phyloP scores from a whole-genome alignment of 75 land plant species.

The Isoetes taiwanensis region DNA sequence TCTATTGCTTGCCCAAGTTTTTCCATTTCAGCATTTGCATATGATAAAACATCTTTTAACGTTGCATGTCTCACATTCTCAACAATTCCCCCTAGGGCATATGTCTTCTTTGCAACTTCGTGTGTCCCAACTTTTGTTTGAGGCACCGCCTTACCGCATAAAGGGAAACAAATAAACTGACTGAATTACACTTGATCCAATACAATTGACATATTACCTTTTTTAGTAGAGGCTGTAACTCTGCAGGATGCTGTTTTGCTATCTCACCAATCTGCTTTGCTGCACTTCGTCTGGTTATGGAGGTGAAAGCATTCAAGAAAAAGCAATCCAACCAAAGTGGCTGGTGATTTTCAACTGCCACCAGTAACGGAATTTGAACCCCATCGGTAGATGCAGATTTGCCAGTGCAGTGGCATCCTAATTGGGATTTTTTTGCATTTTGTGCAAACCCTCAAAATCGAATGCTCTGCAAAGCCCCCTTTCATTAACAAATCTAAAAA shows the following conservation, averaged over 20 bases:
- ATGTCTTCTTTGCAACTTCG: slow-evolving; percentile 96
- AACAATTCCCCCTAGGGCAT: slow-evolving; percentile 89
- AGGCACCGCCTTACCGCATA: slow-evolving; percentile 36
- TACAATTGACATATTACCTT: slow-evolving; percentile 27
- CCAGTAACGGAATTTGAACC: no score
- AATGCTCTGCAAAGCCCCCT: no score
- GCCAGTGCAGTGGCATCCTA: no score
- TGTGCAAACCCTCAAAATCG: no score
- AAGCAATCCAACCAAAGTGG: no score
- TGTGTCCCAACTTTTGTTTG: slow-evolving; percentile 98
- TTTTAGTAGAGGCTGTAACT: slow-evolving; percentile 52
- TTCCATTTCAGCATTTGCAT: slow-evolving; percentile 28
- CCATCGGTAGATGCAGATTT: no score
- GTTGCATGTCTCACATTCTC: slow-evolving; percentile 68
- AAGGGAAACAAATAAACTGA: not conserved
- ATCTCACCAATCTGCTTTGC: slow-evolving; percentile 95
- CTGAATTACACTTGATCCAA: no score
- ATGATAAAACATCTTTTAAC: slow-evolving; percentile 39
- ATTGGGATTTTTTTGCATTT: no score
- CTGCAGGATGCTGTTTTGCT: slow-evolving; percentile 79
- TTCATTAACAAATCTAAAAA: no score
- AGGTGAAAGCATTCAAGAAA: no score
- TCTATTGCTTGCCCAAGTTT: slow-evolving; percentile 27
- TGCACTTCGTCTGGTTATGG: slow-evolving; percentile 73
- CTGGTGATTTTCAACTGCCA: no score